Conservation (phyloP, 2,329 filamentous ascomycete genomes). For the Penicillium sp. region DNA sequence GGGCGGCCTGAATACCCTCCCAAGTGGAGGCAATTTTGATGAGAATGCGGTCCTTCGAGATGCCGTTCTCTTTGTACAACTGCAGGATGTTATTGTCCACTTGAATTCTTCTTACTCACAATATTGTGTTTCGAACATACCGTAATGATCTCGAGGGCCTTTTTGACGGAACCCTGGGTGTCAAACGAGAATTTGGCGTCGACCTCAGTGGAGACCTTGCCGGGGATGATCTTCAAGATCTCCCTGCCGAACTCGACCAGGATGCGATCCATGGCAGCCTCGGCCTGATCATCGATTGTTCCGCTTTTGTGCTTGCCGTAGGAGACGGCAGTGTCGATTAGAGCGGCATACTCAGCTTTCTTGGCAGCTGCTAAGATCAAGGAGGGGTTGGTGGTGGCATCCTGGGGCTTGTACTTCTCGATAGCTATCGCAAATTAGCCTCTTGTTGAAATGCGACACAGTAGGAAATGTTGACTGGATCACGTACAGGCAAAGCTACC, state of each 20-base stretch:
- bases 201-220: constrained; percentile 98
- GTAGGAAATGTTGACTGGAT: not conserved
- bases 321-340: constrained; percentile 82
- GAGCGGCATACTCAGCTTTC: constrained; percentile 91
- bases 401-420: constrained; percentile 99
- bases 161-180: constrained; percentile 86
- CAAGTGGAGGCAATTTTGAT: constrained; percentile 99
- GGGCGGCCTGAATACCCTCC: constrained; percentile 98
- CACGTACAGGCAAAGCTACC: not conserved
- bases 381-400: constrained; percentile 99
- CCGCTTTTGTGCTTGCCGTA: constrained; percentile 78
- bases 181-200: constrained; percentile 96
- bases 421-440: constrained; percentile 63
- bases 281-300: constrained; percentile 77
- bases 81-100: not conserved
- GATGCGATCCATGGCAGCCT: constrained; percentile 86
- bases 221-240: constrained; percentile 94
- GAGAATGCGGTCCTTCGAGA: constrained; percentile 89
- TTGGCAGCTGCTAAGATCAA: constrained; percentile 97
- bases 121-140: constrained; percentile 50
- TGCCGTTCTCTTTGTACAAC: constrained; percentile 75
- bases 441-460: not conserved
- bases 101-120: not conserved
- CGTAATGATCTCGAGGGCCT: constrained; percentile 96
- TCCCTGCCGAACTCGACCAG: constrained; percentile 98